Evolutionary conservation across 2,329 filamentous ascomycete genomes (phyloP), one percentile per base, ranked within the genome.

Genomic region (Pyrenophora graminea): DNA sequence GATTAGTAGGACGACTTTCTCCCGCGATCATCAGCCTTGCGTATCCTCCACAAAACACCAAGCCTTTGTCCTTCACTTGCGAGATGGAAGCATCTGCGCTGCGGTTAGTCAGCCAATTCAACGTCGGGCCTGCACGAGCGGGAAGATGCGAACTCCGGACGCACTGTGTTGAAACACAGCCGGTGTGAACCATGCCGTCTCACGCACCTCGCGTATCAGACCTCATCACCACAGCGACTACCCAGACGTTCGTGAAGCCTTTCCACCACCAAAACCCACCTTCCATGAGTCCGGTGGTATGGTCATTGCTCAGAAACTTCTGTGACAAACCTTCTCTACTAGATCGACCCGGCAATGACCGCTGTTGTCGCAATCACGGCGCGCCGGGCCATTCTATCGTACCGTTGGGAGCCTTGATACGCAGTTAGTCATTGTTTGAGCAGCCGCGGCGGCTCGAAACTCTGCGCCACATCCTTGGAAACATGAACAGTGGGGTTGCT

Each of bases 201-300:
- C 61, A 50, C 52, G 64, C 69, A 64, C 45, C 45, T 60, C 56
- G 57, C 62, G 71, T 73, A 58, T 70, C 70, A 73, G 59, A 59
- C 55, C 51, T 56, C 55, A 61, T 49, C 50, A 59, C 48, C 58
- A 54, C 55, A 53, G 67, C 64, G 61, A 55, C 61, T 66, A 60
- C 56, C 70, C 69, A 70, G 62, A 71, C 71, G 57, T 51, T 62
- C 45, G 57, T 73, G 70, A 73, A 59, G 72, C 70, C 63, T 48
- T 25, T 38, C 44, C 45, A 23, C 54, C 61, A 49, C 50, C 54
- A 66, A 55, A 60, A 60, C 54, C 43, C 21, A 18, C 40, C 40
- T 36, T 56, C 30, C 40, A 33, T 39, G 46, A 55, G 53, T 64
- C 60, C 61, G 60, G 61, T 45, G 32, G 56, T 52, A 59, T 60